Evolutionary conservation across 768 basidiomycete species (phyloP).

Genomic region (Auricularia cornea): DNA sequence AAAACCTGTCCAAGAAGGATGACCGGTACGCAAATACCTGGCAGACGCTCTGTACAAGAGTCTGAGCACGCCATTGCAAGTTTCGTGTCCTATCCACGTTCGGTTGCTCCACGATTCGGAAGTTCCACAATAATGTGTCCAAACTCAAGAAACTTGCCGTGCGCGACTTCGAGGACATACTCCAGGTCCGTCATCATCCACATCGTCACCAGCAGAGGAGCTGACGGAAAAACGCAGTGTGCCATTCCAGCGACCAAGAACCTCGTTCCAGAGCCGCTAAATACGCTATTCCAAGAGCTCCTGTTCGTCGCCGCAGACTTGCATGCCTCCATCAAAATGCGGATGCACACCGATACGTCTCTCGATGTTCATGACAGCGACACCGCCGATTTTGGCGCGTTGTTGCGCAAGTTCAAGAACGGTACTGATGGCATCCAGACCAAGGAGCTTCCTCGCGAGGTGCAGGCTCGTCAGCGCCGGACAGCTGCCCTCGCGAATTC

Average conservation of each 20-base stretch:
- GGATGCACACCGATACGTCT: background rate
- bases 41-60: no score
- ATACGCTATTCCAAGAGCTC: background rate
- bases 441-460: background rate
- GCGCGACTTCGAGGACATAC: conserved; percentile 34
- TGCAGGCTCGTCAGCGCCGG: background rate
- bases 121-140: conserved; percentile 27
- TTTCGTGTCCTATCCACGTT: conserved; percentile 26
- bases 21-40: conserved; percentile 14
- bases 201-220: no score
- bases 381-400: background rate
- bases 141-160: conserved; percentile 30
- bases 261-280: background rate
- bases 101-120: conserved; percentile 25
- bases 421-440: background rate
- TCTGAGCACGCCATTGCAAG: conserved; percentile 11
- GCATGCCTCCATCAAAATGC: background rate
- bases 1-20: background rate
- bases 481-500: background rate
- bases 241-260: background rate
- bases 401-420: background rate
- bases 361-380: background rate
- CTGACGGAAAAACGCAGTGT: background rate
- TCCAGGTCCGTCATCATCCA: conserved; percentile 24
- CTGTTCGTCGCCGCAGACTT: background rate